Evolutionary conservation across 2,329 filamentous ascomycete species (phyloP), one percentile per base, ranked within the genome.

Genomic region (Penicillium freii): DNA sequence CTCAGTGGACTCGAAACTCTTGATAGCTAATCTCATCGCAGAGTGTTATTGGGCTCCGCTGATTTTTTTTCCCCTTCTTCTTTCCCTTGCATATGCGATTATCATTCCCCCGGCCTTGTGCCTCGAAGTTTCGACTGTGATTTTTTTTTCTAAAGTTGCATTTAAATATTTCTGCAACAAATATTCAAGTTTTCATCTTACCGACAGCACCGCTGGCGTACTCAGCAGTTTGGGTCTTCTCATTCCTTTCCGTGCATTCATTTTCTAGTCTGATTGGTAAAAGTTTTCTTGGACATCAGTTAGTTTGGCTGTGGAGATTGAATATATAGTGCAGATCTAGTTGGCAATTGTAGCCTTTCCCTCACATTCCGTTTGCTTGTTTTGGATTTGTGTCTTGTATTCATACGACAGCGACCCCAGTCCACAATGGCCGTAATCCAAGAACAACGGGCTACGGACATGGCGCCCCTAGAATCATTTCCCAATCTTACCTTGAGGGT

Each of bases 31-130:
- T 52, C 25, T 15, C 46, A 44, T 52, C 36, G 34, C 66, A 83
- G 91, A 94, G 90, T 73, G 91, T 94, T 54, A 94, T 95, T 74
- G 91, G 91, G 55, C 81, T 95, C 66, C 88, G 90, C 73, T 76
- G 67, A 67, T 44, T 58, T 33, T 34, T 56, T 42, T 53, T 25
- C 36, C 59, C 45, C 23, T 56, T 49, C 40, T 59, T 58, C 56
- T 62, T 48, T 59, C 60, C 47, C 63, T 50, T 62, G 59, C 64
- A 62, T 61, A 8, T 46, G 50, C 50, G 40, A 52, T 55, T 57
- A 63, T 56, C 57, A 63, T 66, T 60, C 57, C 48, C 53, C 57
- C 67, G 60, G 59, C 59, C 53, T 56, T 59, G 55, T 52, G 59
- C 58, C 56, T 58, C 60, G 58, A 64, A 55, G 39, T 56, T 59